Evolutionary conservation across 345 rosid genomes (phyloP).

Genomic region (Populus nigra): DNA sequence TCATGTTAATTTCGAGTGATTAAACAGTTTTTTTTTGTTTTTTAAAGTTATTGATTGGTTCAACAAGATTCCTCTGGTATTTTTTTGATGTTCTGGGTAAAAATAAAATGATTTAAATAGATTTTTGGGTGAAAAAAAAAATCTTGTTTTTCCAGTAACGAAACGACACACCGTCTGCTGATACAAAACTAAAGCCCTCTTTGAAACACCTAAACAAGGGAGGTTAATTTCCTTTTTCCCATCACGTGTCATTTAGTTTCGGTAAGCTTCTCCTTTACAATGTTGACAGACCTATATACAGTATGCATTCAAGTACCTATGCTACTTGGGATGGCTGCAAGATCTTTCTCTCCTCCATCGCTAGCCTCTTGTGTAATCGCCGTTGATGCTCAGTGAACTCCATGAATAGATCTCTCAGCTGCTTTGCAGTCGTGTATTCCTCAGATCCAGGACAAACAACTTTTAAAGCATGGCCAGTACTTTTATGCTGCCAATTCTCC

Average conservation of each 20-base stretch:
- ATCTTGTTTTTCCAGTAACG: no score
- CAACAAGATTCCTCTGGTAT: no score
- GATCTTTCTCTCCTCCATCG: conserved; percentile 18
- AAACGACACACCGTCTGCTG: no score
- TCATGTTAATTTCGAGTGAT: no score
- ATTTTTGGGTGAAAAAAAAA: no score
- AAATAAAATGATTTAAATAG: no score
- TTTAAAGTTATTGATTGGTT: no score
- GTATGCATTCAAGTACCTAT: neutral
- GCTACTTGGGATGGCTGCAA: conserved; percentile 4
- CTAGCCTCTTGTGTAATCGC: conserved; percentile 28
- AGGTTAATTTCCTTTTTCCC: no score
- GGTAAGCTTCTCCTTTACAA: neutral
- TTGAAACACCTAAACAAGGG: neutral
- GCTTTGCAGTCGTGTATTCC: conserved; percentile 33
- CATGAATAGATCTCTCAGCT: conserved; percentile 30
- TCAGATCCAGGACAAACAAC: conserved; percentile 31
- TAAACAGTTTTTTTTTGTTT: no score
- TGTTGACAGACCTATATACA: neutral
- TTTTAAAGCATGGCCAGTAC: conserved; percentile 18
- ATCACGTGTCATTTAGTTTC: neutral
- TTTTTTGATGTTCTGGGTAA: no score
- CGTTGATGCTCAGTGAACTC: conserved; percentile 34
- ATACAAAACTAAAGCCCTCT: no score
- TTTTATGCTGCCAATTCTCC: conserved; percentile 11